Evolutionary conservation across 192 early-diverging fungal genomes (phyloP).

Genomic region (Mortierella alpina): DNA sequence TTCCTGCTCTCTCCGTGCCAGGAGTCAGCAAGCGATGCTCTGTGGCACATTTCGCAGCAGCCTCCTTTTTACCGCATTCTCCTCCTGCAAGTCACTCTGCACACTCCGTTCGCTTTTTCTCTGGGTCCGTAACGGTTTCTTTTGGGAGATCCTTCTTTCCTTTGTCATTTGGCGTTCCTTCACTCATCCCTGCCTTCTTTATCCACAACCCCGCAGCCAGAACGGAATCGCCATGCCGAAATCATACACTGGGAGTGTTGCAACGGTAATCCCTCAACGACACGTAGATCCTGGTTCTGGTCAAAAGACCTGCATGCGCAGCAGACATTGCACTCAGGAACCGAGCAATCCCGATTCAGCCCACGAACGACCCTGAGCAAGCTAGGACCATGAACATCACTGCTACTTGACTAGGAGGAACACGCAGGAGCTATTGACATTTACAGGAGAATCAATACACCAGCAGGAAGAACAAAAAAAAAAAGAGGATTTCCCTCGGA

Average conservation of each 20-base stretch:
- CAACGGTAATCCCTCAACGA: slow-evolving; percentile 35
- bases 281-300: neutral
- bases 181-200: neutral
- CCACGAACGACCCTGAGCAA: no score
- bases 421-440: no score
- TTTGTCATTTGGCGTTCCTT: neutral
- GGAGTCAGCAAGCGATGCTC: no score
- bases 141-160: neutral
- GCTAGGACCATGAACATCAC: no score
- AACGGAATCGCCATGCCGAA: slow-evolving; percentile 33
- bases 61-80: no score
- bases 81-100: no score
- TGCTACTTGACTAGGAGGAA: no score
- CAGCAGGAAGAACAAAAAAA: neutral
- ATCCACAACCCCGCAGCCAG: neutral
- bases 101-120: neutral
- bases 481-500: neutral
- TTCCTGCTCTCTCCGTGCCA: no score
- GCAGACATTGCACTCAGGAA: slow-evolving; percentile 5
- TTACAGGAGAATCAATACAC: no score
- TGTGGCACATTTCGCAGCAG: no score
- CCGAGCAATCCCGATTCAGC: neutral
- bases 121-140: no score
- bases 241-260: slow-evolving; percentile 56
- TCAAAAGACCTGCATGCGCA: neutral